Conservation (phyloP, 345 rosid species). For the Eucalyptus paniculata region DNA sequence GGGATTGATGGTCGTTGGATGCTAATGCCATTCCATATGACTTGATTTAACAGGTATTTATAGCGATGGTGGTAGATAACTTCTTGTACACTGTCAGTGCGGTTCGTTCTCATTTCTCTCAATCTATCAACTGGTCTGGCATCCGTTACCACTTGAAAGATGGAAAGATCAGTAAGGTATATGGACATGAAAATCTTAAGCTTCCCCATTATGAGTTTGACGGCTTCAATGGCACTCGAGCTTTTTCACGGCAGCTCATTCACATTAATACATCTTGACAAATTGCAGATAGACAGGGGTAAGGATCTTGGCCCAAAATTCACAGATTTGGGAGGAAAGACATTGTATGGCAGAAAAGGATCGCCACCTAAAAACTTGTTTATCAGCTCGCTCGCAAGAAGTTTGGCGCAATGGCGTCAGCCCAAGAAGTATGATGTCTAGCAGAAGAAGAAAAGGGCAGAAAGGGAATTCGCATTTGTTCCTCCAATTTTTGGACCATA, state of each 20-base stretch:
- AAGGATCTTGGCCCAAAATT: slow-evolving; percentile 68
- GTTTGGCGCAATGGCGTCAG: slow-evolving; percentile 77
- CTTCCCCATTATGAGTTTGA: background rate
- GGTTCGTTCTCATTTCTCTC: slow-evolving; percentile 83
- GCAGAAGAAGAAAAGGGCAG: background rate
- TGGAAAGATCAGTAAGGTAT: slow-evolving; percentile 87
- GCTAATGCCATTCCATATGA: background rate
- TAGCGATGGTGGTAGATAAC: slow-evolving; percentile 89
- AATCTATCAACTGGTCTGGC: slow-evolving; percentile 98
- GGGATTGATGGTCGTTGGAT: background rate
- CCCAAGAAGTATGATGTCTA: slow-evolving; percentile 80
- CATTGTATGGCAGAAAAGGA: slow-evolving; percentile 74
- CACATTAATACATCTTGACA: background rate
- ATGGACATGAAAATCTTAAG: background rate
- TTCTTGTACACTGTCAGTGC: slow-evolving; percentile 85
- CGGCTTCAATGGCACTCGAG: background rate
- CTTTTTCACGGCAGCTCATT: background rate
- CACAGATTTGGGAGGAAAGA: slow-evolving; percentile 92
- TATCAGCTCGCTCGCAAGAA: slow-evolving; percentile 55
- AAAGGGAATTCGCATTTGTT: background rate
- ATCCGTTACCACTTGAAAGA: slow-evolving; percentile 74
- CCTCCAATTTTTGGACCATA: background rate
- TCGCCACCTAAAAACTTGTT: slow-evolving; percentile 45
- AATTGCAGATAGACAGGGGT: slow-evolving; percentile 73
- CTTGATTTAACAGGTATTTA: slow-evolving; percentile 47